Base-by-base conservation (phyloP, 2,329 filamentous ascomycete species). In the Colletotrichum euphorbiae region DNA sequence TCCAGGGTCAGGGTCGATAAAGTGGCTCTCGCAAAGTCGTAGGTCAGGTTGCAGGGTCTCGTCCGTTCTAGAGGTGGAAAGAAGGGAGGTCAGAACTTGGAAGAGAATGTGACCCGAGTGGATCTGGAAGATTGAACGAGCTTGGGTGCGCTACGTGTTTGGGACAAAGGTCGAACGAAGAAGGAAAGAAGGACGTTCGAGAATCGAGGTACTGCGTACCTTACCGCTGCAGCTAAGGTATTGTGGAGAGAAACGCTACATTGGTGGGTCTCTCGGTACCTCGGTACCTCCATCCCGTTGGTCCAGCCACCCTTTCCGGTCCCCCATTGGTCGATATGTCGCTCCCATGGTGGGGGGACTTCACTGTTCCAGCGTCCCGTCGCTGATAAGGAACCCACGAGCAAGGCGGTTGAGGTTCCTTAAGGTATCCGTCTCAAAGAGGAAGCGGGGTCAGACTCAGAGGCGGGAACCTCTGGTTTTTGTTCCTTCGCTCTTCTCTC, bases 1-100 rank as follows among this genome's bases (percentile, higher is more conserved):
- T 56, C 51, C 51, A 56, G 58, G 64, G 43, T 62, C 58, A 56
- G 64, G 64, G 36, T 62, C 58, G 58, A 66, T 40, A 63, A 56
- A 43, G 43, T 40, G 43, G 51, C 13, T 31, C 57, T 8, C 28
- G 28, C 50, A 15, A 12, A 11, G 9, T 50, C 46, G 28, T 17
- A 38, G 36, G 33, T 21, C 28, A 28, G 28, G 21, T 21, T 13
- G 31, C 48, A 36, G 45, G 43, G 62, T 59, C 55, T 68, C 13
- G 54, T 58, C n/a, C 21, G 28, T 51, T 64, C 45, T 56, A 17
- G 50, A 43, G 50, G 31, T 56, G 58, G 63, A 21, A 62, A 24
- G 48, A 13, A 6, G 21, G 12, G 28, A 59, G 42, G 9, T 21
- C 21, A 31, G 31, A n/a, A n/a, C n/a, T n/a, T n/a, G n/a, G n/a